phyloP scores from a whole-genome alignment of 2,329 filamentous ascomycete genomes.

The Fusarium pseudonygamai region DNA sequence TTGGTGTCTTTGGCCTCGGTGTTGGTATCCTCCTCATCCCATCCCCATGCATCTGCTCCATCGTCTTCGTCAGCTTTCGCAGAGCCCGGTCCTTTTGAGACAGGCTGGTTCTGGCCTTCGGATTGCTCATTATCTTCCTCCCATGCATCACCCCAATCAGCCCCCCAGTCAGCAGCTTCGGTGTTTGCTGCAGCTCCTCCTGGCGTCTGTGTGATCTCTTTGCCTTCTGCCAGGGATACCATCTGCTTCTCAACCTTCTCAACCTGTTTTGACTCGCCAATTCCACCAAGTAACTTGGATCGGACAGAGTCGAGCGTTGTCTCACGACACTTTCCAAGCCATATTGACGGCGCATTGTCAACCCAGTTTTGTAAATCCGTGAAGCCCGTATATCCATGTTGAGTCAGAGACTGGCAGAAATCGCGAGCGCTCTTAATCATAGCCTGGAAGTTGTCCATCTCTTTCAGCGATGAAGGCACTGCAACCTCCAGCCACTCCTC shows the following conservation, averaged over 20 bases:
- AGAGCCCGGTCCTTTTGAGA: slow-evolving; percentile 29
- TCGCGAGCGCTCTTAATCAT: slow-evolving; percentile 70
- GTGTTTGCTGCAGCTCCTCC: slow-evolving; percentile 58
- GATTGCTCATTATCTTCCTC: slow-evolving; percentile 69
- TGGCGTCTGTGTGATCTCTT: slow-evolving; percentile 66
- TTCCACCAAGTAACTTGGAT: slow-evolving; percentile 70
- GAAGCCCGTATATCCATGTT: slow-evolving; percentile 69
- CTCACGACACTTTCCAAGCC: slow-evolving; percentile 86
- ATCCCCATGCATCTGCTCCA: slow-evolving; percentile 80
- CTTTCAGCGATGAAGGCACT: slow-evolving; percentile 78
- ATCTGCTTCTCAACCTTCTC: slow-evolving; percentile 87
- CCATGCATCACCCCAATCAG: slow-evolving; percentile 85
- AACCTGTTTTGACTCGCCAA: slow-evolving; percentile 74
- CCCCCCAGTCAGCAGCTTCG: slow-evolving; percentile 72
- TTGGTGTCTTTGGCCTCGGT: slow-evolving; percentile 33
- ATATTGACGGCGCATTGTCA: slow-evolving; percentile 79
- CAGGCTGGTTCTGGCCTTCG: slow-evolving; percentile 35
- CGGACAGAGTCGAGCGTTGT: slow-evolving; percentile 80
- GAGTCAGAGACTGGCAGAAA: slow-evolving; percentile 72
- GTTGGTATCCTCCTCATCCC: slow-evolving; percentile 71
- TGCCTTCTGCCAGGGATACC: slow-evolving; percentile 73
- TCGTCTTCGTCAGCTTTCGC: slow-evolving; percentile 51
- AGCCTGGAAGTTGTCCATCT: slow-evolving; percentile 76
- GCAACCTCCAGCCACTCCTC: slow-evolving; percentile 78
- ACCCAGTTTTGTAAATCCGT: slow-evolving; percentile 81